Evolutionary conservation across 2,329 filamentous ascomycete genomes (phyloP).

Genomic region (Zymoseptoria brevis): DNA sequence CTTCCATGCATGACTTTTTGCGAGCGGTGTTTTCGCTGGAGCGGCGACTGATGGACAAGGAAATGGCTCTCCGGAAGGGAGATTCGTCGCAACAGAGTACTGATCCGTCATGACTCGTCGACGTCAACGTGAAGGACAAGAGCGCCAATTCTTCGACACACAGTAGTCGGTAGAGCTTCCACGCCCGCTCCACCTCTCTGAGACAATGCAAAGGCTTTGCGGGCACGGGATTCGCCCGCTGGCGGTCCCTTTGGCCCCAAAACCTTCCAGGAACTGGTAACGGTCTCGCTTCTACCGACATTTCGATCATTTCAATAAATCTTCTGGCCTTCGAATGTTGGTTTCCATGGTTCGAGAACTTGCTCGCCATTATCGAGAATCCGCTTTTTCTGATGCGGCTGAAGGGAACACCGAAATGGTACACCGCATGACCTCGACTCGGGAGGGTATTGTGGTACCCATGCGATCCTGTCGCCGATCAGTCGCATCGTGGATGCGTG

Average conservation of each 20-base stretch:
- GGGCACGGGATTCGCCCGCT: neutral
- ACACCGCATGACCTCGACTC: neutral
- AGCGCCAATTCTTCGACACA: neutral
- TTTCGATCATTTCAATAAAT: neutral
- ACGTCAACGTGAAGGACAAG: slow-evolving; percentile 2
- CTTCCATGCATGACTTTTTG: slow-evolving; percentile 44
- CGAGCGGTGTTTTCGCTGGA: slow-evolving; percentile 46
- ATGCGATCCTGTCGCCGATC: neutral
- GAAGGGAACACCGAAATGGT: neutral
- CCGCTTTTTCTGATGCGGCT: neutral
- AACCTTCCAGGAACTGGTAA: neutral
- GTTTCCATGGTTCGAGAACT: neutral
- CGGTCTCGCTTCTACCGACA: neutral
- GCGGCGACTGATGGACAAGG: slow-evolving; percentile 34
- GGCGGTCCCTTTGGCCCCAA: neutral
- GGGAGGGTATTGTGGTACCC: neutral
- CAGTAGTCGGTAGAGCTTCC: neutral
- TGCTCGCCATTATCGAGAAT: neutral
- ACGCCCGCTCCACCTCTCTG: neutral
- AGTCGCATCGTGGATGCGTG: neutral
- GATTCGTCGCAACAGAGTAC: neutral
- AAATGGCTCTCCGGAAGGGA: slow-evolving; percentile 23
- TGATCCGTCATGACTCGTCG: slow-evolving; percentile 1
- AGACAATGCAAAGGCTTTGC: neutral
- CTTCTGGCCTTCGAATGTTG: neutral